A percentile compares a stretch with the other conserved stretches of the same genome.
These are phyloP conservation scores for Durotheca rogersii DNA, from an alignment of 495 filamentous ascomycete species.

Conservation along the genomic window DNA sequence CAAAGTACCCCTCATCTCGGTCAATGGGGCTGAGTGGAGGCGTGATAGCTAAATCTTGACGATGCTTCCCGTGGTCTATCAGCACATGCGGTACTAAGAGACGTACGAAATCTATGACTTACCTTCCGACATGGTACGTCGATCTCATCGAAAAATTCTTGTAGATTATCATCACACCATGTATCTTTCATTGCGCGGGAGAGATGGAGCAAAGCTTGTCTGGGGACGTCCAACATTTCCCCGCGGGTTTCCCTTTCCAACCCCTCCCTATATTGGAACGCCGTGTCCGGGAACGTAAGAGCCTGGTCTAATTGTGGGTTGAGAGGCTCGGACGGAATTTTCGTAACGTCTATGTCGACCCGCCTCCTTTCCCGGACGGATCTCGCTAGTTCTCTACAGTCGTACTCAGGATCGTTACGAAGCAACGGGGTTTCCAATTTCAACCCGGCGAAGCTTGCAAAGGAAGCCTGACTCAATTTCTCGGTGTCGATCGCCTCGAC, in stretches of 20 bases:
- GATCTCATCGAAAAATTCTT: slow-evolving; percentile 35
- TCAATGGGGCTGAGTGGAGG: slow-evolving; percentile 59
- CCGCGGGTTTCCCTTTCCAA: slow-evolving; percentile 26
- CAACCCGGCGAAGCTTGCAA: slow-evolving; percentile 24
- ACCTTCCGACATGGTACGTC: slow-evolving; percentile 41
- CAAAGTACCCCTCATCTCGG: slow-evolving; percentile 42
- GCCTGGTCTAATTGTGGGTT: slow-evolving; percentile 53
- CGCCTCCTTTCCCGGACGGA: slow-evolving; percentile 35
- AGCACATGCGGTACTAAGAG: neutral
- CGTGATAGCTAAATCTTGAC: slow-evolving; percentile 43
- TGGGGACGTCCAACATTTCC: slow-evolving; percentile 50
- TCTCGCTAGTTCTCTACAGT: slow-evolving; percentile 41
- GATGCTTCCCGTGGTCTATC: slow-evolving; percentile 1
- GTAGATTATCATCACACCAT: slow-evolving; percentile 41
- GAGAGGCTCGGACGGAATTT: slow-evolving; percentile 49
- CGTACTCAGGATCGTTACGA: slow-evolving; percentile 48
- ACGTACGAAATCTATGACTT: slow-evolving; percentile 11
- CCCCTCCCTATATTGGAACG: slow-evolving; percentile 27
- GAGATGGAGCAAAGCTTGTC: slow-evolving; percentile 42
- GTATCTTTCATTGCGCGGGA: slow-evolving; percentile 39
- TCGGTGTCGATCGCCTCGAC: slow-evolving; percentile 9
- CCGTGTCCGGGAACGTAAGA: slow-evolving; percentile 45
- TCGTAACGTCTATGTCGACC: slow-evolving; percentile 37
- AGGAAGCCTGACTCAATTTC: slow-evolving; percentile 12
- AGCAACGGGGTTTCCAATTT: slow-evolving; percentile 58